These are phyloP conservation scores for Dicorynia guianensis DNA, from an alignment of 306 rosid genomes.

Conservation along the genomic window DNA sequence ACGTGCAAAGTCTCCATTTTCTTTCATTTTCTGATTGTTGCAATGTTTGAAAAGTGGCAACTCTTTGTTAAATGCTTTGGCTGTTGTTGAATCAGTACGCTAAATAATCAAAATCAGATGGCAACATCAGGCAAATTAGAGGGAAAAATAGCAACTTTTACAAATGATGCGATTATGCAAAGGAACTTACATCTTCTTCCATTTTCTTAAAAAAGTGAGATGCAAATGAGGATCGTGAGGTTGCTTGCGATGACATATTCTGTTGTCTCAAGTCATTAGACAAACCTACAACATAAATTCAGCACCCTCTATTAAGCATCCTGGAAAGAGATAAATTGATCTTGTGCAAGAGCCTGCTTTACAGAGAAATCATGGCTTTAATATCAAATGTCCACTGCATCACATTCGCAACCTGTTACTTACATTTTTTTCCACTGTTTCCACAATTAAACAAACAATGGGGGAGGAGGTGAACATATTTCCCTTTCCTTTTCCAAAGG, in stretches of 20 bases:
- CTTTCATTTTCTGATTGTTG: conserved; percentile 46
- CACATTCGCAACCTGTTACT: conserved; percentile 18
- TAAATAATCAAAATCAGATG: conserved; percentile 41
- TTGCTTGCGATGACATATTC: conserved; percentile 43
- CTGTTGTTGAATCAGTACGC: conserved; percentile 55
- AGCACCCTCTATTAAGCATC: conserved; percentile 32
- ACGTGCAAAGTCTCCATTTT: conserved; percentile 39
- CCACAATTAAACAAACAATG: conserved; percentile 20
- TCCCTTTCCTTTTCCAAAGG: conserved; percentile 8
- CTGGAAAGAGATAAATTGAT: conserved; percentile 17
- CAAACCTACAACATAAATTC: conserved; percentile 55
- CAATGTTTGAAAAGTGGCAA: conserved; percentile 52
- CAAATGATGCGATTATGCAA: conserved; percentile 36
- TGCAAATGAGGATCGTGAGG: conserved; percentile 50
- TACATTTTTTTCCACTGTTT: background rate
- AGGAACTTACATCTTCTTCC: conserved; percentile 63
- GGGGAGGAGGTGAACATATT: conserved; percentile 18
- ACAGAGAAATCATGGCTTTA: conserved; percentile 34
- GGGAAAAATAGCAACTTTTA: conserved; percentile 33
- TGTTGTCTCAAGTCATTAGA: conserved; percentile 51
- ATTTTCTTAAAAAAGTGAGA: conserved; percentile 57
- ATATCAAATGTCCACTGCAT: conserved; percentile 28
- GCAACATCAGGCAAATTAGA: conserved; percentile 34
- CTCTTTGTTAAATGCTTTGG: conserved; percentile 54
- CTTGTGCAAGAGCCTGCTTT: background rate